Base-by-base conservation (phyloP, 139 green algal genomes). In the Chlorella sp. region DNA sequence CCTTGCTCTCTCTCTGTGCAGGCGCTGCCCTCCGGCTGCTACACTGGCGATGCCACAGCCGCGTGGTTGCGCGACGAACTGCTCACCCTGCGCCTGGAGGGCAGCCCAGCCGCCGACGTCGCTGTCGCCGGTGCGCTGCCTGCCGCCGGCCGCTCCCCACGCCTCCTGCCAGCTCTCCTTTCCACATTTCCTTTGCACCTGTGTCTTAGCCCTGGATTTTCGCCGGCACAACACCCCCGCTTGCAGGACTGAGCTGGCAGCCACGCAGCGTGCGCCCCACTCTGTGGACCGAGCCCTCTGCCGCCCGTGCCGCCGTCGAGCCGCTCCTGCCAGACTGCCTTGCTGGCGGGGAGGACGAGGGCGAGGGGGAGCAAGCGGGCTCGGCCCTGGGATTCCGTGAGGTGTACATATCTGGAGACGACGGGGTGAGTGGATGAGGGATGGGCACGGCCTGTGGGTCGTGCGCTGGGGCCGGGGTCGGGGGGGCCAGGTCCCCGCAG, bases 201-300 rank as follows among this genome's bases (percentile, higher is more conserved):
- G n/a, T 48, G 34, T 26, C 40, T n/a, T 34, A 32, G 1, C 15
- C 7, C 75, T 4, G n/a, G n/a, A n/a, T n/a, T n/a, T n/a, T n/a
- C n/a, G 4, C 34, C 15, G n/a, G 40, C 34, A 19, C 34, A 24
- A 34, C 64, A 18, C n/a, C n/a, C 78, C 40, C 0, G 15, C 3
- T 24, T 40, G 26, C 85, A 90, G 87, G 87, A 0, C 40, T 82
- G 9, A 85, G 79, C n/a, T 90, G 89, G 80, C 64, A 90, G 64
- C 87, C 83, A 1, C 81, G 77, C 48, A 90, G 88, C 32, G n/a
- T 89, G 14, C 48, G 48, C 37, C 89, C 91, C 24, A 91, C 60
- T 28, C 77, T 91, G 19, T 94, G 92, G 92, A 77, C 68, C 7
- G 83, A 90, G 57, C 86, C 90, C 48, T 93, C 89, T 28, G 36